Percentiles rank a stretch among this genome's conserved stretches.
Evolutionary conservation across 331 rosid species (phyloP).

Genomic region (Dryas integrifolia): DNA sequence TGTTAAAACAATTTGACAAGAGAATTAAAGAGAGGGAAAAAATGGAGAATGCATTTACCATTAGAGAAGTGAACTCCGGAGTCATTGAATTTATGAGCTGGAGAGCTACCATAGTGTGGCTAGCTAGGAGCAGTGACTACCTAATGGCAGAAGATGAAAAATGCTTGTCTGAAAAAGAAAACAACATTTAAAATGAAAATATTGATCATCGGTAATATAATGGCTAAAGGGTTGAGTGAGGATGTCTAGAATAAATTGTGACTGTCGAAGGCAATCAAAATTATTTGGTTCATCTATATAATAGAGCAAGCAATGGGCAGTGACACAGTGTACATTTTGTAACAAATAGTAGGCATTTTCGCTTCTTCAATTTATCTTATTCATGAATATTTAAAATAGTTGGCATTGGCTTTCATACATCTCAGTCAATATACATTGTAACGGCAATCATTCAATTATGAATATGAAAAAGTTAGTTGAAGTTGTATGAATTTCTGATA

Average conservation of each 20-base stretch:
- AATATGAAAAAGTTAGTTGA: background rate
- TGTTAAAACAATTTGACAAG: background rate
- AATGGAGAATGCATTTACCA: background rate
- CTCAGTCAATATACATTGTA: background rate
- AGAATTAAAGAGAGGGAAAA: background rate
- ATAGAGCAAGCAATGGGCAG: background rate
- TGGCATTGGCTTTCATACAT: background rate
- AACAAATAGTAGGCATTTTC: background rate
- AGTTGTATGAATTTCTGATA: background rate
- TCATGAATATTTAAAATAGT: no score
- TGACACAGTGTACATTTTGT: background rate
- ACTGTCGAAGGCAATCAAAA: background rate
- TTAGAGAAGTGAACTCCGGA: background rate
- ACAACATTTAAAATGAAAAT: background rate
- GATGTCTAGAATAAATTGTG: background rate
- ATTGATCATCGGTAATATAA: background rate
- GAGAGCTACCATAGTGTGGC: background rate
- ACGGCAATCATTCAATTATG: background rate
- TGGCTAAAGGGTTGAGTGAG: background rate
- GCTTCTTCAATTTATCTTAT: background rate
- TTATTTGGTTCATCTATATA: background rate
- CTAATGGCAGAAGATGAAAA: background rate
- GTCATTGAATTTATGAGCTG: background rate
- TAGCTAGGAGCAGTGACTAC: background rate
- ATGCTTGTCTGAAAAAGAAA: background rate